Evolutionary conservation across 2,329 filamentous ascomycete species (phyloP), one percentile per base, ranked within the genome.

Genomic region (Taxawa tesnikishii): DNA sequence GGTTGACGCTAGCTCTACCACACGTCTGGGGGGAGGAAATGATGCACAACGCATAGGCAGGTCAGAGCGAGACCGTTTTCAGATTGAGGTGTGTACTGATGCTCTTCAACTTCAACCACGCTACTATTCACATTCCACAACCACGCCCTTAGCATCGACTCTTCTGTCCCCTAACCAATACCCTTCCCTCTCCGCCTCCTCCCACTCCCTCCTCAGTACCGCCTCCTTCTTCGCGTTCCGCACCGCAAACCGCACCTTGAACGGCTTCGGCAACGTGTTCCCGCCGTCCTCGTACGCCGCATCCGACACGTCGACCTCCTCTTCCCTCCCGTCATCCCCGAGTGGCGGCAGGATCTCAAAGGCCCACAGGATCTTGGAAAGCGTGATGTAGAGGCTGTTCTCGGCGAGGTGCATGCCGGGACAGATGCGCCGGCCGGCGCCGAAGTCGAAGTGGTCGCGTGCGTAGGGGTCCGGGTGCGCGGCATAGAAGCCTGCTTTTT

Each of bases 361-460:
- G 0, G 58, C 69, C 71, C 70, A 76, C 0, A 76, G 43, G 14
- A 58, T 15, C 27, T 50, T 49, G 12, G 47, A 44, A 17, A 55
- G 38, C 6, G 50, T 51, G 14, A 53, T 43, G 39, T 50, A 60
- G 26, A 73, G 53, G 0, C 60, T 70, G 0, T 66, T 60, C 26
- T 67, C 61, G 0, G 65, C 48, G 1, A 74, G 56, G 31, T 74
- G 67, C 40, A 68, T 60, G 0, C 67, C 66, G 2, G 58, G 56
- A 38, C 66, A 70, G 17, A 62, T 55, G 5, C 66, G 54, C 5
- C 67, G 53, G 0, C 66, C 67, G 6, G 56, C 58, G 0, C 65
- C 65, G 39, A 68, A 70, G 1, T 50, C 50, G 43, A 63, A 69
- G 31, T 68, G 64, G 39, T 63, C 58, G 23, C 60, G 50, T 12